Evolutionary conservation across 2,329 filamentous ascomycete species (phyloP).

Genomic region (Cryphonectria nitschkei): DNA sequence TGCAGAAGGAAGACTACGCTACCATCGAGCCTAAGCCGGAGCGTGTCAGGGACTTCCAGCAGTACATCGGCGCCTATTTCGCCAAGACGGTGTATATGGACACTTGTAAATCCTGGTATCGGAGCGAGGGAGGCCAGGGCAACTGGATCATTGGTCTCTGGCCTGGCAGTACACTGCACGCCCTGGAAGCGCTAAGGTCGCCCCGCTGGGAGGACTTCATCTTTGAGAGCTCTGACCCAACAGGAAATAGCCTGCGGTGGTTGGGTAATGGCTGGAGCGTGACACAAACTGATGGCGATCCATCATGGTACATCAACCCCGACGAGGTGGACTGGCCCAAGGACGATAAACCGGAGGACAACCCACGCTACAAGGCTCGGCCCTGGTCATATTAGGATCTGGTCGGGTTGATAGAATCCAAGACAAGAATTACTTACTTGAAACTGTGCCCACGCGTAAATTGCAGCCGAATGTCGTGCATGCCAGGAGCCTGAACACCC

Average conservation of each 20-base stretch:
- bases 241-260: slow-evolving; percentile 43
- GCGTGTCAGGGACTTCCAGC: slow-evolving; percentile 50
- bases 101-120: slow-evolving; percentile 59
- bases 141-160: slow-evolving; percentile 47
- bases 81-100: slow-evolving; percentile 52
- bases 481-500: not conserved
- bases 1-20: slow-evolving; percentile 51
- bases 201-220: slow-evolving; percentile 53
- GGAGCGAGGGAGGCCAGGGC: slow-evolving; percentile 46
- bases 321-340: slow-evolving; percentile 43
- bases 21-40: slow-evolving; percentile 48
- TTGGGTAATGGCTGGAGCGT: slow-evolving; percentile 47
- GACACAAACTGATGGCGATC: slow-evolving; percentile 42
- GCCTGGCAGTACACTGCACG: slow-evolving; percentile 50
- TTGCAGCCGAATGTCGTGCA: not conserved
- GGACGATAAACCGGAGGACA: slow-evolving; percentile 42
- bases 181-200: slow-evolving; percentile 45
- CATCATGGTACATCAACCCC: slow-evolving; percentile 46
- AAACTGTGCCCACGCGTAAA: not conserved
- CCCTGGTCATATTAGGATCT: slow-evolving; percentile 41
- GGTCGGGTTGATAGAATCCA: not conserved
- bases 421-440: not conserved
- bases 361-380: slow-evolving; percentile 38
- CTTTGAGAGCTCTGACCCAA: slow-evolving; percentile 40
- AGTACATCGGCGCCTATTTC: slow-evolving; percentile 53